phyloP scores from a whole-genome alignment of 2,329 filamentous ascomycete genomes.

The Pseudogymnoascus sp. region DNA sequence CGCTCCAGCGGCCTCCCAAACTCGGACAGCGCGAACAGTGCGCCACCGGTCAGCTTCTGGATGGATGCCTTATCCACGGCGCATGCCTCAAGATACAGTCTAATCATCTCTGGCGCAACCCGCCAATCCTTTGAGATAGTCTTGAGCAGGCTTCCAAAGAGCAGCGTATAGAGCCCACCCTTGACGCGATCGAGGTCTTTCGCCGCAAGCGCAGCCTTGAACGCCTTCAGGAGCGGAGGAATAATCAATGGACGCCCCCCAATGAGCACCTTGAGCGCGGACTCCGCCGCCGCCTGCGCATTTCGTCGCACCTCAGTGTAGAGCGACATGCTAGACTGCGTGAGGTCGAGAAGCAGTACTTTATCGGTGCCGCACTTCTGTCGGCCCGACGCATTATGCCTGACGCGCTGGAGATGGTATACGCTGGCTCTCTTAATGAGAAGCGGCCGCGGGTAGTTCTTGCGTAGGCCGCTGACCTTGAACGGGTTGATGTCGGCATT shows the following conservation, averaged over 20 bases:
- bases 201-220: constrained; percentile 68
- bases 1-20: constrained; percentile 84
- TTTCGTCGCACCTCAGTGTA: constrained; percentile 96
- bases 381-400: constrained; percentile 83
- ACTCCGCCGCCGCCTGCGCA: constrained; percentile 86
- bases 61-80: constrained; percentile 91
- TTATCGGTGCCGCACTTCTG: constrained; percentile 89
- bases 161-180: constrained; percentile 80
- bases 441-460: constrained; percentile 87
- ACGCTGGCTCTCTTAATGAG: constrained; percentile 87
- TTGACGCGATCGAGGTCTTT: constrained; percentile 90
- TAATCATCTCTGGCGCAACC: constrained; percentile 83
- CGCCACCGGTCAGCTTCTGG: constrained; percentile 75
- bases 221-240: constrained; percentile 70
- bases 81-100: constrained; percentile 81
- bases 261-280: constrained; percentile 83
- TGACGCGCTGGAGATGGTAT: constrained; percentile 87
- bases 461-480: constrained; percentile 86
- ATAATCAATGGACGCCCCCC: constrained; percentile 85
- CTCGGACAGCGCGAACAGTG: constrained; percentile 79
- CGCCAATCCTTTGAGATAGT: constrained; percentile 90
- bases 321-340: constrained; percentile 78
- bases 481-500: constrained; percentile 83
- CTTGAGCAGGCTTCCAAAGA: constrained; percentile 82
- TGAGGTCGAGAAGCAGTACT: constrained; percentile 73